Conservation (phyloP, 306 rosid species). For the Vigna nakashimae region DNA sequence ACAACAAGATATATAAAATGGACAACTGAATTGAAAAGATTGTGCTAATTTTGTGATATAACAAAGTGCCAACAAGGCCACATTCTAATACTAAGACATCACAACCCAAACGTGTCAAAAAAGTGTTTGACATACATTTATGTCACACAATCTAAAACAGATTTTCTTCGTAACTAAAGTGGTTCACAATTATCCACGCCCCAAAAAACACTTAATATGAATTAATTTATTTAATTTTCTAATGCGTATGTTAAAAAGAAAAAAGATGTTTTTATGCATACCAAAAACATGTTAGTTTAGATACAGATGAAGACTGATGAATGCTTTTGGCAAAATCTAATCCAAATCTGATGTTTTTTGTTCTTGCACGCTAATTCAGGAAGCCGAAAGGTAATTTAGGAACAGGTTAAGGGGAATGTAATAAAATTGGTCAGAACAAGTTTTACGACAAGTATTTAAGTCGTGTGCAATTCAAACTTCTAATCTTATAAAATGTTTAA, state of each 20-base stretch:
- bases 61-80: constrained; percentile 12
- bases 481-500: not conserved
- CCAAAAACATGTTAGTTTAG: not conserved
- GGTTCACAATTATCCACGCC: not conserved
- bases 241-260: too few relatives aligned
- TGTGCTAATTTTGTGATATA: constrained; percentile 16
- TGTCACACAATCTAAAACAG: not conserved
- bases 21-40: not conserved
- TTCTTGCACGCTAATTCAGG: not conserved
- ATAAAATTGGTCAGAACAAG: not conserved
- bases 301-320: not conserved
- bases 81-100: not conserved
- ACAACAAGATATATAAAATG: not conserved
- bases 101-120: constrained; percentile 12
- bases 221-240: too few relatives aligned
- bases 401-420: constrained; percentile 8
- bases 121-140: not conserved
- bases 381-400: not conserved
- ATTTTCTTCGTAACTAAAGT: not conserved
- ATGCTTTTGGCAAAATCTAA: not conserved
- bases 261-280: not conserved
- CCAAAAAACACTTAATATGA: not conserved
- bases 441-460: not conserved
- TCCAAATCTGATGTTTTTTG: not conserved
- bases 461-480: constrained; percentile 2